Evolutionary conservation across 2,329 filamentous ascomycete species (phyloP).

Genomic region (Talaromyces sp.): DNA sequence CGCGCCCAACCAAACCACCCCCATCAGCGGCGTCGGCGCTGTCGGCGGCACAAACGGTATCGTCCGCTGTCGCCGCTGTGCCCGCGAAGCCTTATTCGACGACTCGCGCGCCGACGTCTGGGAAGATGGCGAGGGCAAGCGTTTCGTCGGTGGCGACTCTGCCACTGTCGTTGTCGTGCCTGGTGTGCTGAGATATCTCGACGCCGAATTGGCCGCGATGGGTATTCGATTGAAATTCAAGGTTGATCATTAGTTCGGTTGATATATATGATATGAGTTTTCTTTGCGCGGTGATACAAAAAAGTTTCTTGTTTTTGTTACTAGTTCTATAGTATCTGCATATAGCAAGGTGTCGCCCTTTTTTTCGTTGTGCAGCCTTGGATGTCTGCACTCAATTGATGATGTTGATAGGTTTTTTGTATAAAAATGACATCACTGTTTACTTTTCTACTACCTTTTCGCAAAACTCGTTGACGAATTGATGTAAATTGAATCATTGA

Average conservation of each 20-base stretch:
- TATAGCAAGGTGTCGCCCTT: slow-evolving; percentile 5
- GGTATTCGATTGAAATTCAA: slow-evolving; percentile 91
- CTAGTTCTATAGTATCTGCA: slow-evolving; percentile 2
- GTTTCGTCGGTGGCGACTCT: slow-evolving; percentile 83
- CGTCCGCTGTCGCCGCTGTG: slow-evolving; percentile 75
- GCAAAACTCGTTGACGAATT: background rate
- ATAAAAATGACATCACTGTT: background rate
- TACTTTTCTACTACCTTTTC: background rate
- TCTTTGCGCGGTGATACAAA: background rate
- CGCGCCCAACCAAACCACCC: slow-evolving; percentile 21
- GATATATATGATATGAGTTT: background rate
- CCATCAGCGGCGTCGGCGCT: slow-evolving; percentile 54
- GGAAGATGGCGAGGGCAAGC: slow-evolving; percentile 82
- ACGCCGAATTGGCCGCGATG: slow-evolving; percentile 95
- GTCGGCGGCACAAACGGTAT: slow-evolving; percentile 54
- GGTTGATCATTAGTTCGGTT: slow-evolving; percentile 47
- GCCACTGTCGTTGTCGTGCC: slow-evolving; percentile 89
- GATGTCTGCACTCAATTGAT: background rate
- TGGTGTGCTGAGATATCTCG: slow-evolving; percentile 84
- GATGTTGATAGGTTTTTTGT: background rate
- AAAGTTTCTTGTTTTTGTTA: background rate
- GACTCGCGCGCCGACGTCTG: slow-evolving; percentile 68
- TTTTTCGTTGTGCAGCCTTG: background rate
- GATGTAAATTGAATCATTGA: background rate
- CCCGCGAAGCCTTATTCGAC: slow-evolving; percentile 54